Conservation (phyloP, 345 rosid genomes). For the Geranium rotundifolium region DNA sequence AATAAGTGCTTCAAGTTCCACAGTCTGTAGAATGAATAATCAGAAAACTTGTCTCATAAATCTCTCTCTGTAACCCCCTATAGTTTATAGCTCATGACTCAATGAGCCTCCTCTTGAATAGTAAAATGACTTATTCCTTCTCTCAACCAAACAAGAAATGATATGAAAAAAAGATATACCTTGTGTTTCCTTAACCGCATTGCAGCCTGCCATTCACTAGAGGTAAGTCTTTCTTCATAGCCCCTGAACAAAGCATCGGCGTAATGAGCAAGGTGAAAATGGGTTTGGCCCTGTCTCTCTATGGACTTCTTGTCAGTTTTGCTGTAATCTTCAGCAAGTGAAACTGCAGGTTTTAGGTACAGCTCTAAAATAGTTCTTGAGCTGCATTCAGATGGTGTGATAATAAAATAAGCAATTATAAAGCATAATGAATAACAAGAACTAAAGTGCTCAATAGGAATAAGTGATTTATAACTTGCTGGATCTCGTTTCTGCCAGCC, state of each 20-base stretch:
- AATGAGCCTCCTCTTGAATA: too few species aligned
- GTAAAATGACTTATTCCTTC: too few species aligned
- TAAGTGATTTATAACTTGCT: constrained; percentile 50
- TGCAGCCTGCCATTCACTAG: constrained; percentile 98
- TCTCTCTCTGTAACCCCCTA: not conserved
- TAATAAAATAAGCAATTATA: constrained; percentile 10
- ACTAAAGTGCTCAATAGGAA: constrained; percentile 9
- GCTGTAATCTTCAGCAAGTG: constrained; percentile 49
- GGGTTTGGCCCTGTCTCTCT: constrained; percentile 68
- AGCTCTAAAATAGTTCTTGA: constrained; percentile 89
- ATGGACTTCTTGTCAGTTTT: constrained; percentile 44
- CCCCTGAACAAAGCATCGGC: constrained; percentile 83
- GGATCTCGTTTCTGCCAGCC: constrained; percentile 97
- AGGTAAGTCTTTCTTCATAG: constrained; percentile 78
- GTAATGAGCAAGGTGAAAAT: constrained; percentile 90
- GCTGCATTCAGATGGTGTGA: constrained; percentile 33
- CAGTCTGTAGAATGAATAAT: constrained; percentile 33
- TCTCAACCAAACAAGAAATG: not conserved
- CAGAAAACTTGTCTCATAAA: not conserved
- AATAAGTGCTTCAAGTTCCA: constrained; percentile 67
- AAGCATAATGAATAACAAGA: constrained; percentile 6
- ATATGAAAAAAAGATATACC: constrained; percentile 27
- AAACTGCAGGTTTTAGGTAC: constrained; percentile 85
- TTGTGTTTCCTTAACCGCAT: constrained; percentile 80
- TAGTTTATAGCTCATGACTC: too few species aligned